These are phyloP conservation scores for Monilinia vaccinii-corymbosi DNA, from an alignment of 2,329 filamentous ascomycete species.

Conservation along the genomic window DNA sequence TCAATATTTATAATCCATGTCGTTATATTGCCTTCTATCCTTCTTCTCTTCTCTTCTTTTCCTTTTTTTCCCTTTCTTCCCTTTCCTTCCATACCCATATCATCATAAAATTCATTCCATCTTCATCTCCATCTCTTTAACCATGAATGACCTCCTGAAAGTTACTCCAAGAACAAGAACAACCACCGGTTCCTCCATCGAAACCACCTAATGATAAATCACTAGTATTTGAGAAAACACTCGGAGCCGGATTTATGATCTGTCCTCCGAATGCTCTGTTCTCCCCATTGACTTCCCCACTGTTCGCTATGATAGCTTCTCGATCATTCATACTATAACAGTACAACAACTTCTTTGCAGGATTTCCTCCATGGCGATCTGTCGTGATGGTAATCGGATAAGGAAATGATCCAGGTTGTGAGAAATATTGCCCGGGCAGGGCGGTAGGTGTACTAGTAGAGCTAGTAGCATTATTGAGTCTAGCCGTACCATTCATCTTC, in stretches of 20 bases:
- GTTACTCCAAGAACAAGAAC: conserved; percentile 53
- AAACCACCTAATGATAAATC: conserved; percentile 47
- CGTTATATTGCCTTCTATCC: not conserved
- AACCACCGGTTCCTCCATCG: conserved; percentile 55
- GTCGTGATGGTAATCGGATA: conserved; percentile 53
- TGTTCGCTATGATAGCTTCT: conserved; percentile 36
- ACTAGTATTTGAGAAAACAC: conserved; percentile 23
- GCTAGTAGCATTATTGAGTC: conserved; percentile 31
- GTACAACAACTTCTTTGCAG: conserved; percentile 44
- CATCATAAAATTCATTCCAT: not conserved
- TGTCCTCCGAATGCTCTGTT: conserved; percentile 42
- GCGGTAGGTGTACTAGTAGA: conserved; percentile 8
- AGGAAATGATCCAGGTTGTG: conserved; percentile 48
- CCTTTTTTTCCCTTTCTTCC: not conserved
- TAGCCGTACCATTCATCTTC: conserved; percentile 36
- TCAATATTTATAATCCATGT: conserved; percentile 1
- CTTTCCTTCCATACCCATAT: not conserved
- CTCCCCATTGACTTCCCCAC: conserved; percentile 39
- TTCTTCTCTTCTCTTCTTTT: not conserved
- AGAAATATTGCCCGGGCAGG: conserved; percentile 25
- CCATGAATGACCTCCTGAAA: conserved; percentile 18
- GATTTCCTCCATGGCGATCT: conserved; percentile 54
- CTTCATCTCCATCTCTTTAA: not conserved
- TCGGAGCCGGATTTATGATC: conserved; percentile 42
- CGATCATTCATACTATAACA: conserved; percentile 41